These are phyloP conservation scores for Cytospora piceae DNA, from an alignment of 2,329 filamentous ascomycete species.

Conservation along the genomic window DNA sequence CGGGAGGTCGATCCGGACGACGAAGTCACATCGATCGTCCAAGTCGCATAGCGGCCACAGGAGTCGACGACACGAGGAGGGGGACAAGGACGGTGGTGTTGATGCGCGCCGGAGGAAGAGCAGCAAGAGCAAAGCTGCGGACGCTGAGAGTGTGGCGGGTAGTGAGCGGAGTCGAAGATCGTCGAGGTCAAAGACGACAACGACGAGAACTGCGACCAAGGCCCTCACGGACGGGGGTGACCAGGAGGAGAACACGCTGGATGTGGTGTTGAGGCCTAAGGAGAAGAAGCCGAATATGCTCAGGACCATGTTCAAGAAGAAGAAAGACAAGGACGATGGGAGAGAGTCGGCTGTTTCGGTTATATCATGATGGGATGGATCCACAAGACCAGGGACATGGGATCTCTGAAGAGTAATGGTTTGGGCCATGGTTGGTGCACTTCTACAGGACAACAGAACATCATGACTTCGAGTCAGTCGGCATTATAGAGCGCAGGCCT, in stretches of 20 bases:
- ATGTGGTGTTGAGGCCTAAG: constrained; percentile 49
- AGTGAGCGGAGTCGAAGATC: constrained; percentile 37
- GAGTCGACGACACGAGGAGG: constrained; percentile 25
- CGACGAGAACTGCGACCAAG: constrained; percentile 36
- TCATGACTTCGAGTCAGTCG: neutral
- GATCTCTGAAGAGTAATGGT: neutral
- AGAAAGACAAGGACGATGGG: constrained; percentile 51
- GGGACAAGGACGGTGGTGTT: constrained; percentile 7
- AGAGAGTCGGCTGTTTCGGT: constrained; percentile 23
- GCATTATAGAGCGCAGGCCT: neutral
- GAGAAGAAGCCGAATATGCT: constrained; percentile 58
- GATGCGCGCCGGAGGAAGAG: constrained; percentile 37
- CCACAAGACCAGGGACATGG: neutral
- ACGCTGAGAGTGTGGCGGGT: constrained; percentile 37
- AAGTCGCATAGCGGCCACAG: constrained; percentile 33
- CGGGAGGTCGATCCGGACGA: constrained; percentile 42
- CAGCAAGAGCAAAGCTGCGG: constrained; percentile 34
- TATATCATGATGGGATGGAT: constrained; percentile 20
- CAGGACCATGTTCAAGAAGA: constrained; percentile 61
- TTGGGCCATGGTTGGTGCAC: neutral
- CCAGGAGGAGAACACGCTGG: constrained; percentile 41
- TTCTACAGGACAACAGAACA: neutral
- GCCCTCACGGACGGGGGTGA: constrained; percentile 42
- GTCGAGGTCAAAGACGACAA: constrained; percentile 41
- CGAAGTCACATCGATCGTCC: constrained; percentile 39